phyloP scores from a whole-genome alignment of 495 filamentous ascomycete genomes.

The Penicillium verhagenii region DNA sequence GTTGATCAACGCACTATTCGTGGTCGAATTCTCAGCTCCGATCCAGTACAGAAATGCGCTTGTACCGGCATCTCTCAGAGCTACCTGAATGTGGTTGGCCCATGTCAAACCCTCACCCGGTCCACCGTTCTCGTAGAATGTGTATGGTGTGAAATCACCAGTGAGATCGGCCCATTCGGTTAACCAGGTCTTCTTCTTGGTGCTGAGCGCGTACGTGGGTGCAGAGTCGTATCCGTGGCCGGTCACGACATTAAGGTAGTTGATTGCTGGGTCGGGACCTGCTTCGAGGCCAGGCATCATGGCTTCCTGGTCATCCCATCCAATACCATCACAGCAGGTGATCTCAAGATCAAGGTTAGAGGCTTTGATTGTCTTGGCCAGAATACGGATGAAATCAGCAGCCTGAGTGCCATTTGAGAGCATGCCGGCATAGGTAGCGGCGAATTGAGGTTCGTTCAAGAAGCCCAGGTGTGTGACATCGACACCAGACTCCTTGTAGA shows the following conservation, averaged over 20 bases:
- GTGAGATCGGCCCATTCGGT: conserved; percentile 53
- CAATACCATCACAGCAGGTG: conserved; percentile 52
- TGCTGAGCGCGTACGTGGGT: conserved; percentile 36
- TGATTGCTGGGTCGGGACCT: conserved; percentile 30
- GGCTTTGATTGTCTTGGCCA: conserved; percentile 19
- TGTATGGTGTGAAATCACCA: conserved; percentile 14
- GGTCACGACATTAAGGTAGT: conserved; percentile 43
- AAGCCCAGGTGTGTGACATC: conserved; percentile 51
- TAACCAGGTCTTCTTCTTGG: conserved; percentile 37
- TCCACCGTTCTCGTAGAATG: conserved; percentile 48
- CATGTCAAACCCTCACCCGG: conserved; percentile 54
- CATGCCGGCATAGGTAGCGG: neutral
- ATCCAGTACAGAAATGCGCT: conserved; percentile 55
- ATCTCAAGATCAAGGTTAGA: conserved; percentile 38
- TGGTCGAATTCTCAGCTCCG: conserved; percentile 26
- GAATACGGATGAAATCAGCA: neutral
- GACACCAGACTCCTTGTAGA: conserved; percentile 51
- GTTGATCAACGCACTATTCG: conserved; percentile 40
- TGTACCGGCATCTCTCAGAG: conserved; percentile 33
- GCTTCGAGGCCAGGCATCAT: conserved; percentile 41
- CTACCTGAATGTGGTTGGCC: conserved; percentile 52
- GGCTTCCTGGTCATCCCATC: conserved; percentile 41
- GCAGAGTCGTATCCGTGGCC: conserved; percentile 47
- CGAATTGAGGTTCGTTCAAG: conserved; percentile 55
- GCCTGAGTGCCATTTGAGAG: neutral